Conservation (phyloP, 2,329 filamentous ascomycete species). For the Leptographium wingfieldii region DNA sequence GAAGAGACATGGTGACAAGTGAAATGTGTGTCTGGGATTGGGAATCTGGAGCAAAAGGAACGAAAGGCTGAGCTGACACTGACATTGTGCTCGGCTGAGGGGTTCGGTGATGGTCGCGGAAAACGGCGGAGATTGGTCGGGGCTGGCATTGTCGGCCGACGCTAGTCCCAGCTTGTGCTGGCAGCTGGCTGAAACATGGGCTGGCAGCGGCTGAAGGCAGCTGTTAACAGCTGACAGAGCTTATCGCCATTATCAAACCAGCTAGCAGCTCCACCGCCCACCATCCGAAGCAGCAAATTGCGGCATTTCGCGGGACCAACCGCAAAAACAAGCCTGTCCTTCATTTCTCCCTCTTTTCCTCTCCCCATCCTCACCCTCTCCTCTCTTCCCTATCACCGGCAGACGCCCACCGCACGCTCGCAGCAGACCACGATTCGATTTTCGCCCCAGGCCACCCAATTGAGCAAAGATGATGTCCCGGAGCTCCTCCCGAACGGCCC, state of each 20-base stretch:
- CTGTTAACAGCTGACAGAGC: not conserved
- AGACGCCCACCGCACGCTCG: not conserved
- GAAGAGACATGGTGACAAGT: no score
- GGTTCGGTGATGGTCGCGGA: conserved; percentile 3
- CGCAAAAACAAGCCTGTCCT: not conserved
- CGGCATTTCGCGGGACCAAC: conserved; percentile 9
- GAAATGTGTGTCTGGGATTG: not conserved
- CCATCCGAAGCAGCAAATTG: not conserved
- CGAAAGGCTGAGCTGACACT: no score
- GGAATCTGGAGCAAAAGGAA: no score
- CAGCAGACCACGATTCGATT: not conserved
- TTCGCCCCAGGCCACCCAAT: conserved; percentile 9
- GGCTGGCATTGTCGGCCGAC: conserved; percentile 5
- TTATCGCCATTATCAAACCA: conserved; percentile 1
- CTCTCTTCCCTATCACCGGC: not conserved
- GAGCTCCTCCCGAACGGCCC: conserved; percentile 41
- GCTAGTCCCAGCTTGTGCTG: not conserved
- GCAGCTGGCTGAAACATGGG: not conserved
- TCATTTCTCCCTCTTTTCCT: conserved; percentile 2
- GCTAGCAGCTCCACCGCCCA: not conserved
- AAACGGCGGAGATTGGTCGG: conserved; percentile 13
- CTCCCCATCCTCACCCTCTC: not conserved
- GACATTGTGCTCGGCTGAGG: not conserved
- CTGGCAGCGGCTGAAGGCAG: not conserved
- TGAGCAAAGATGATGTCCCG: conserved; percentile 42